Evolutionary conservation across 352 stramenopile species (phyloP), one percentile per base, ranked within the genome.

Genomic region (Albugo candida): DNA sequence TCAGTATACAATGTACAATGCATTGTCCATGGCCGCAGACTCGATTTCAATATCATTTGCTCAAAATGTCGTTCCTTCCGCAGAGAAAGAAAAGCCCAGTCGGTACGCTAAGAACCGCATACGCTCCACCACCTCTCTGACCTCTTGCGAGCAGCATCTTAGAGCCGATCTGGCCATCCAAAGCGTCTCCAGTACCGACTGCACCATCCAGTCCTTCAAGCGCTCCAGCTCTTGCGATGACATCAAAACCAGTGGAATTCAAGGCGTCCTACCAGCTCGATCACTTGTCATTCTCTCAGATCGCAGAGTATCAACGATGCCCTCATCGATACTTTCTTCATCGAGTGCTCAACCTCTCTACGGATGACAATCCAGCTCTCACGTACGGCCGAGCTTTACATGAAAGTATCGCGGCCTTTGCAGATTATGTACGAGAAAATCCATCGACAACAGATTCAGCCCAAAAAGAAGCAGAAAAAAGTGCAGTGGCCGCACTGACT

Each of bases 211-310:
- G 19, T 2, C 5, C 20, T n/a, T 40, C 13, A 44, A 18, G 13
- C 41, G 35, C 41, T 11, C 16, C 36, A 35, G 12, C 14, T 40
- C 20, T 27, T 37, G 27, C 10, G 27, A 47, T 2, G 39, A 17
- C 47, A 49, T 18, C n/a, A 51, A 35, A 44, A 43, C 38, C 38
- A 43, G 3, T 43, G 34, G 40, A 51, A 31, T 13, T 20, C 12
- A 27, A 50, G 31, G 17, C 18, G 1, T 47, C 59, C 34, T 83
- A 70, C 45, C 45, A 80, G 14, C 70, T 73, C 11, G 27, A 56
- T 0, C 74, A 91, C 44, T 53, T 91, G 44, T 91, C 77, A 31
- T 91, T 82, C 44, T 77, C 77, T 11, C 77, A 91, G 41, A 80
- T 91, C 36, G 63, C 67, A 18, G 72, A 87, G 58, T 91, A 86